Percentiles rank a stretch among this genome's conserved stretches.
Conservation (phyloP, 2,329 filamentous ascomycete genomes). For the Furcasterigmium furcatum region DNA sequence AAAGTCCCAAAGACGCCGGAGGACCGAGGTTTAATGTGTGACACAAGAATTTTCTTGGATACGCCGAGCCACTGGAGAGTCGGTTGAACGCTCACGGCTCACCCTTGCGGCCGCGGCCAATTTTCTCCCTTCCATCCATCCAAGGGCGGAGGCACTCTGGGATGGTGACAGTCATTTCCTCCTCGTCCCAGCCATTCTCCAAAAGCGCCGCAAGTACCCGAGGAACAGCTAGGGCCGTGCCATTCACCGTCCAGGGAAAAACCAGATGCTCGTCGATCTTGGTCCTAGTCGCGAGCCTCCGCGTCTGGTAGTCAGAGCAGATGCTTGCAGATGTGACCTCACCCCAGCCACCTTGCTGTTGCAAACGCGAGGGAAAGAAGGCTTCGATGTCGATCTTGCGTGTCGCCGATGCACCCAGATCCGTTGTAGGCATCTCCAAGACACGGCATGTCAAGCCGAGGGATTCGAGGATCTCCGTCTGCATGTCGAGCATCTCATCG, state of each 20-base stretch:
- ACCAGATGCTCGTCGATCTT: conserved; percentile 53
- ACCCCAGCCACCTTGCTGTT: conserved; percentile 73
- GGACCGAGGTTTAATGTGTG: too few species aligned
- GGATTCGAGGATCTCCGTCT: conserved; percentile 75
- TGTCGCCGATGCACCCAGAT: conserved; percentile 83
- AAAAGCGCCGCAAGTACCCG: conserved; percentile 84
- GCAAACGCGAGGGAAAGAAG: conserved; percentile 78
- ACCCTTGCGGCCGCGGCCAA: conserved; percentile 34
- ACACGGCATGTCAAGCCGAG: conserved; percentile 83
- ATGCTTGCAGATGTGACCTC: conserved; percentile 89
- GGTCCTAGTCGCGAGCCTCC: conserved; percentile 74
- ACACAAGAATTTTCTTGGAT: too few species aligned
- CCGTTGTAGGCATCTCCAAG: conserved; percentile 85
- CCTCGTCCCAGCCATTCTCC: conserved; percentile 86
- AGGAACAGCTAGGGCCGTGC: conserved; percentile 88
- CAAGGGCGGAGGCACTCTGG: conserved; percentile 77
- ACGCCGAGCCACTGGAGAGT: too few species aligned
- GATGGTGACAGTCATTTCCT: conserved; percentile 62
- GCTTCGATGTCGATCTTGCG: conserved; percentile 93
- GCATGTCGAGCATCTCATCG: conserved; percentile 81
- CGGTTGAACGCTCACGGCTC: too few species aligned
- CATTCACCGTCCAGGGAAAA: conserved; percentile 90
- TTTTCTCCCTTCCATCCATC: conserved; percentile 74
- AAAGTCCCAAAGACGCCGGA: too few species aligned
- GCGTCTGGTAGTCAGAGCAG: conserved; percentile 91